Base-by-base conservation (phyloP, 768 basidiomycete species). In the Tulasnella sp. region DNA sequence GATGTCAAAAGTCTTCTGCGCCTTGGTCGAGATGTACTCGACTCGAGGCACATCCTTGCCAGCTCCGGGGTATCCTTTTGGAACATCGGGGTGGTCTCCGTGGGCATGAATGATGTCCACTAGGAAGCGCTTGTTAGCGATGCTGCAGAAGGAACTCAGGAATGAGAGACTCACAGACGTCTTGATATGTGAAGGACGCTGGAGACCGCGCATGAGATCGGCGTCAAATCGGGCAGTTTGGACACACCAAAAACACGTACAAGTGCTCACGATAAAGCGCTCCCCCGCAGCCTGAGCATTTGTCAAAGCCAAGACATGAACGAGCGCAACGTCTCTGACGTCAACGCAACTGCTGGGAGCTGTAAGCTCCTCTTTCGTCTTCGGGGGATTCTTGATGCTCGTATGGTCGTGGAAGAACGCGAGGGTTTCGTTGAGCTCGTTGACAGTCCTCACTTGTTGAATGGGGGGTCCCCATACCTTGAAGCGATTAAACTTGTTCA, bases 311-410 rank as follows among this genome's bases (percentile, higher is more conserved):
- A 38, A 49, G 31, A 76, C 58, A 45, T 78, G 77, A 22, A 38
- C 75, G 12, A 58, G 31, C n/a, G 77, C 77, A 2, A 78, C 77
- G 37, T 78, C 77, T 17, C 77, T 75, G 8, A 78, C 77, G 25
- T 78, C 77, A 12, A 68, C 75, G 39, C 54, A 77, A 29, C 58
- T 38, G 25, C 40, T 34, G 3, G 25, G 72, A 12, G 12, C 7
- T 0, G 37, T n/a, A 25, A 74, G 45, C 14, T 52, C 72, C 42
- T 74, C 54, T 64, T 52, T 49, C 11, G 72, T 31, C n/a, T 74
- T 42, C 4, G 72, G 52, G 3, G 37, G n/a, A 37, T 45, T n/a
- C 49, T 39, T 15, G 29, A n/a, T 31, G 38, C 72, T 25, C 14
- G 52, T 29, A 37, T 45, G 29, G 4, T 64, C 72, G 34, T 29